Percentiles rank a stretch among this genome's conserved stretches.
Evolutionary conservation across 2,329 filamentous ascomycete genomes (phyloP).

Genomic region (Aureobasidium subglaciale): DNA sequence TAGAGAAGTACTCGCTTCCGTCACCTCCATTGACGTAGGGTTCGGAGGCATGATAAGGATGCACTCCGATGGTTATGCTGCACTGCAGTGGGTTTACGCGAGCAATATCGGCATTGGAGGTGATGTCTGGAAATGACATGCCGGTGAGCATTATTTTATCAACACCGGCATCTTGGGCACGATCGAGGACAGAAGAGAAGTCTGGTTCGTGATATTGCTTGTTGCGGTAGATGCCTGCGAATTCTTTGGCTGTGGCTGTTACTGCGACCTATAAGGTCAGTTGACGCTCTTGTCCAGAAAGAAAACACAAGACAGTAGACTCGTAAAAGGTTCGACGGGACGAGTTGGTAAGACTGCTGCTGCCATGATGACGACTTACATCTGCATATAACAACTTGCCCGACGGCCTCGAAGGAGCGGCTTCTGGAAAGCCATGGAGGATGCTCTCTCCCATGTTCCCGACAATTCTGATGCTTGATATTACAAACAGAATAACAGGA

Average conservation of each 20-base stretch:
- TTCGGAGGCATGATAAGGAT: constrained; percentile 45
- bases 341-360: no score
- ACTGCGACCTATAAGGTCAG: constrained; percentile 25
- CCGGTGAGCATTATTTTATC: constrained; percentile 33
- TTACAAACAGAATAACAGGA: no score
- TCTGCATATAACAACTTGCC: constrained; percentile 1
- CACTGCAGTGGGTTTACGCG: constrained; percentile 26
- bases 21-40: constrained; percentile 27
- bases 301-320: no score
- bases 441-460: neutral
- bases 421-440: neutral
- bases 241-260: constrained; percentile 34
- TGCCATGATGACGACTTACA: neutral
- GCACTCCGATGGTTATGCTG: constrained; percentile 43
- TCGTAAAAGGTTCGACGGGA: no score
- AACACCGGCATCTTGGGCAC: constrained; percentile 37
- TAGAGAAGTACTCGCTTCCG: constrained; percentile 23
- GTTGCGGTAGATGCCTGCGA: constrained; percentile 44
- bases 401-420: neutral
- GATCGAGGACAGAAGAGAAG: constrained; percentile 36
- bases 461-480: no score
- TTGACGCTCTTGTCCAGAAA: neutral
- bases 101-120: constrained; percentile 24
- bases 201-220: constrained; percentile 44
- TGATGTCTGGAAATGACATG: constrained; percentile 37